A percentile compares a stretch with the other conserved stretches of the same genome.
Conservation (phyloP, 164 flowering plant species). For the Dillenia suffruticosa region DNA sequence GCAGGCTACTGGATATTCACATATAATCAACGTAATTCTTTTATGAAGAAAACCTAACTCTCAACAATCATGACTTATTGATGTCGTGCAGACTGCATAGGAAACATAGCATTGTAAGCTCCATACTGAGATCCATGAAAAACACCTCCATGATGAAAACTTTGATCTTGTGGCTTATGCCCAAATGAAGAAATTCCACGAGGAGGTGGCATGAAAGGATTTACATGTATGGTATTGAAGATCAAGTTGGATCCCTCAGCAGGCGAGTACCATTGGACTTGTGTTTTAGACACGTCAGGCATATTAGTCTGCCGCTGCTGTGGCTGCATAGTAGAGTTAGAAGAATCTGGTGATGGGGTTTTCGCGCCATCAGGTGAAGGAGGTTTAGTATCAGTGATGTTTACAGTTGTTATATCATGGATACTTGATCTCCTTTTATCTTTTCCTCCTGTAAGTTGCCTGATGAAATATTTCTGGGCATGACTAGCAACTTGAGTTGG, state of each 20-base stretch:
- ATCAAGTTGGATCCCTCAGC: slow-evolving; percentile 22
- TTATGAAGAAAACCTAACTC: too few relatives aligned
- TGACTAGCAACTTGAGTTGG: slow-evolving; percentile 87
- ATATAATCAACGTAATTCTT: too few relatives aligned
- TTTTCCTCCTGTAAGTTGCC: slow-evolving; percentile 66
- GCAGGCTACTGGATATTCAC: too few relatives aligned
- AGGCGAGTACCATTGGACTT: slow-evolving; percentile 24
- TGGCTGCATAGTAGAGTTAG: slow-evolving; percentile 23
- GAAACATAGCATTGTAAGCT: slow-evolving; percentile 21
- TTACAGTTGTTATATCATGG: slow-evolving; percentile 73
- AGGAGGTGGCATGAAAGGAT: slow-evolving; percentile 26
- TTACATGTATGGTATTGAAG: slow-evolving; percentile 26
- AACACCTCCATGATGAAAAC: slow-evolving; percentile 18
- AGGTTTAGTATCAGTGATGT: slow-evolving; percentile 36
- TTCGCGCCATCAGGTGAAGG: slow-evolving; percentile 33
- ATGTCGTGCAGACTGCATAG: slow-evolving; percentile 29
- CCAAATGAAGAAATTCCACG: slow-evolving; percentile 35
- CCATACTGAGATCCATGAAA: slow-evolving; percentile 38
- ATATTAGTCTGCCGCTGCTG: slow-evolving; percentile 21
- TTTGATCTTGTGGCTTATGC: slow-evolving; percentile 31
- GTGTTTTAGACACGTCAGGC: slow-evolving; percentile 10
- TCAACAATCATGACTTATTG: too few relatives aligned
- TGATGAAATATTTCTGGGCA: slow-evolving; percentile 75
- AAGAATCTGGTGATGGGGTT: slow-evolving; percentile 28
- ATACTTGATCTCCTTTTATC: slow-evolving; percentile 79